These are phyloP conservation scores for Pichiaceae sp. DNA, from an alignment of 1,139 yeast genomes.

Conservation along the genomic window DNA sequence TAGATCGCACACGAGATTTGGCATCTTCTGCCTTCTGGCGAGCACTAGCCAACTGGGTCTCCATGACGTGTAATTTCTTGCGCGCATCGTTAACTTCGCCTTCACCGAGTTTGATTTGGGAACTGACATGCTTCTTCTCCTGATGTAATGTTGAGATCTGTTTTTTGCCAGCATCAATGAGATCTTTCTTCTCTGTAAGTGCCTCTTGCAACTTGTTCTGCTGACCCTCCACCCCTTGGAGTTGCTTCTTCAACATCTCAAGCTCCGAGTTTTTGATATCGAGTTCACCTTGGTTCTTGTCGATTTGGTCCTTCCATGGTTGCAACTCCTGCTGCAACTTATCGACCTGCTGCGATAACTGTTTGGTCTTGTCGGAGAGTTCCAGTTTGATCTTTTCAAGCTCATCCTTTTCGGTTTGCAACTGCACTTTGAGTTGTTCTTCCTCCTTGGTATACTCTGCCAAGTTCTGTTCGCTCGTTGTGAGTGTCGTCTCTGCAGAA, in stretches of 20 bases:
- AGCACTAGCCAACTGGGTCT: constrained; percentile 40
- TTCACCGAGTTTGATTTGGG: constrained; percentile 52
- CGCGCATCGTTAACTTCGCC: constrained; percentile 46
- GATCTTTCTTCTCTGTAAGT: constrained; percentile 36
- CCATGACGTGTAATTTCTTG: constrained; percentile 41
- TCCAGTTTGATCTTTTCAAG: constrained; percentile 58
- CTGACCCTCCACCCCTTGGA: constrained; percentile 34
- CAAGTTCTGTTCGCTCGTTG: constrained; percentile 34
- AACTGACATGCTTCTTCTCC: constrained; percentile 39
- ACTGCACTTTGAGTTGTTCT: constrained; percentile 33
- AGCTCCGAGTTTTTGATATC: constrained; percentile 60
- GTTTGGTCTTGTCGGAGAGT: constrained; percentile 67
- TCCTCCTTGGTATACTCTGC: constrained; percentile 34
- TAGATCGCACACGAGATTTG: constrained; percentile 42
- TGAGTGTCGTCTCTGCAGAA: constrained; percentile 40
- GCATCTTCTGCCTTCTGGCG: constrained; percentile 67
- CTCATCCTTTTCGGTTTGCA: constrained; percentile 44
- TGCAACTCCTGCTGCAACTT: constrained; percentile 56
- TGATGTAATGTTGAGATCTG: constrained; percentile 32
- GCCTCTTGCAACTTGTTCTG: constrained; percentile 39
- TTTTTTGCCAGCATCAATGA: constrained; percentile 28
- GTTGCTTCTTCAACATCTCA: constrained; percentile 47
- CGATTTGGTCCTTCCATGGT: constrained; percentile 75
- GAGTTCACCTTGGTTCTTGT: constrained; percentile 57
- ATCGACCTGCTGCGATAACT: constrained; percentile 56